Conservation (phyloP, 441 rosid species). For the Pelargonium fulgidum region DNA sequence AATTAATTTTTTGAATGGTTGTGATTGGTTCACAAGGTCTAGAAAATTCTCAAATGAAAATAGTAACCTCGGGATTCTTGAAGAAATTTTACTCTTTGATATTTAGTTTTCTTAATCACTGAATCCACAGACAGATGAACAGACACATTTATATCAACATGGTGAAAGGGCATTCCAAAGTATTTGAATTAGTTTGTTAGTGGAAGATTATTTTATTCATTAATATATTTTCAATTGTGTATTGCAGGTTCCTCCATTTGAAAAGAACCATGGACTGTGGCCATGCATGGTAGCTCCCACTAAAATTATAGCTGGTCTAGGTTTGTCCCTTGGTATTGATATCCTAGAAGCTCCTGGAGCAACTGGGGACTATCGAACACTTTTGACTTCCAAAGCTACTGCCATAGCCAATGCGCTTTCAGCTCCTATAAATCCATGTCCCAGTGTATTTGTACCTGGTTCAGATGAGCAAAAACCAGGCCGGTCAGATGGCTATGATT, state of each 20-base stretch:
- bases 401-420: conserved; percentile 83
- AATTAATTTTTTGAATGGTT: too few relatives aligned
- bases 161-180: neutral
- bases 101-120: too few relatives aligned
- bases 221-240: neutral
- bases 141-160: neutral
- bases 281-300: conserved; percentile 99
- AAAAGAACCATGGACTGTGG: conserved; percentile 67
- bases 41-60: too few relatives aligned
- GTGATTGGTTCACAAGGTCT: too few relatives aligned
- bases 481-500: conserved; percentile 70
- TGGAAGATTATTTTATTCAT: neutral
- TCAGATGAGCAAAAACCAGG: conserved; percentile 72
- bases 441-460: conserved; percentile 74
- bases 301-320: conserved; percentile 91
- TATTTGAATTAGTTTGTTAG: neutral
- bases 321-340: conserved; percentile 86
- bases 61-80: too few relatives aligned
- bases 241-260: conserved; percentile 68
- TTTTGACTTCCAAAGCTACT: conserved; percentile 69
- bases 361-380: conserved; percentile 86
- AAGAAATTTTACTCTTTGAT: too few relatives aligned
- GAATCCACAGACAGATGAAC: too few relatives aligned
- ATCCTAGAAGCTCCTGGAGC: conserved; percentile 62
- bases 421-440: conserved; percentile 50